Conservation (phyloP, 257 asterid genomes). For the Solanum appendiculatum region DNA sequence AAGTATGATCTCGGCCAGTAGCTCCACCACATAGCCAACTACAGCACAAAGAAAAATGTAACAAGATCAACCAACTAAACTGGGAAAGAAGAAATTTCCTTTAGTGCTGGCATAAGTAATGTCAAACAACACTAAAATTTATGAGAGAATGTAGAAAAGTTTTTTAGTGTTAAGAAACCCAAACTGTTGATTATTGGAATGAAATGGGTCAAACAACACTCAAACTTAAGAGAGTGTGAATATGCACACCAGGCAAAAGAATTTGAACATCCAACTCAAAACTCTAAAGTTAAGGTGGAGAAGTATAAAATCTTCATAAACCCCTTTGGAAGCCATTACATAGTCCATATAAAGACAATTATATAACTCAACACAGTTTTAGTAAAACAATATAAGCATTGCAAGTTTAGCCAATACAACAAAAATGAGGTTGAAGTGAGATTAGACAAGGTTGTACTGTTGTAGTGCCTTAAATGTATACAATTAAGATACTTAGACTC, state of each 20-base stretch:
- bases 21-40: slow-evolving; percentile 99
- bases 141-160: not conserved
- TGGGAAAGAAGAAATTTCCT: not conserved
- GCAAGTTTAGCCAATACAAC: not conserved
- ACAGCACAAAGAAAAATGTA: slow-evolving; percentile 7
- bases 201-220: not conserved
- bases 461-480: not conserved
- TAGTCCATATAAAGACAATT: not conserved
- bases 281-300: not conserved
- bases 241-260: not conserved
- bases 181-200: not conserved
- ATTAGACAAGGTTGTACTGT: not conserved
- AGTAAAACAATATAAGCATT: not conserved
- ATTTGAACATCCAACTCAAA: not conserved
- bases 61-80: not conserved
- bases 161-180: not conserved
- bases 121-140: not conserved
- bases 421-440: not conserved
- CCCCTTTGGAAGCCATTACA: not conserved
- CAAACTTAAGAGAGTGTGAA: not conserved
- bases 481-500: not conserved
- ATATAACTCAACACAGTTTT: not conserved
- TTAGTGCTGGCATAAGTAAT: not conserved
- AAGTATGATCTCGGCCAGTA: slow-evolving; percentile 77
- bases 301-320: not conserved